Conservation (phyloP, 2,329 filamentous ascomycete genomes). For the Fusarium anguioides region DNA sequence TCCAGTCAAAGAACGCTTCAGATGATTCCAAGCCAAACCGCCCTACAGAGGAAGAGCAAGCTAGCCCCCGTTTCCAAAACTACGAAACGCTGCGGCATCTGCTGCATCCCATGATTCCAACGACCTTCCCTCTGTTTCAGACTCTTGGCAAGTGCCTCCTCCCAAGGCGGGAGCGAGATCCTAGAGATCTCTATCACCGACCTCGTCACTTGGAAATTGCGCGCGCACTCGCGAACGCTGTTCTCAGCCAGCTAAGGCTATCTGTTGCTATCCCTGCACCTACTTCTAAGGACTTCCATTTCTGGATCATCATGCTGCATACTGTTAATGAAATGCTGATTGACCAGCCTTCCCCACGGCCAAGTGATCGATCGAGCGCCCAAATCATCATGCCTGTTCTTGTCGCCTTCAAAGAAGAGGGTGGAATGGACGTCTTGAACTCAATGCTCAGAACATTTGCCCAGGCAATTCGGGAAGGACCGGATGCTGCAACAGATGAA, state of each 20-base stretch:
- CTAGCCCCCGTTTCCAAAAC: slow-evolving; percentile 71
- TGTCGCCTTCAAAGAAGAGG: slow-evolving; percentile 84
- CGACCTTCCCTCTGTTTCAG: slow-evolving; percentile 87
- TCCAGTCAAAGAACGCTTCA: slow-evolving; percentile 39
- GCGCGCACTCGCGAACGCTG: slow-evolving; percentile 75
- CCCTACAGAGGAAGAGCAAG: slow-evolving; percentile 57
- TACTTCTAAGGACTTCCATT: slow-evolving; percentile 75
- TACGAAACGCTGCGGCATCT: slow-evolving; percentile 80
- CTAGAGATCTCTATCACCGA: slow-evolving; percentile 69
- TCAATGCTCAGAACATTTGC: slow-evolving; percentile 75
- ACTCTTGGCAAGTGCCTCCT: slow-evolving; percentile 85
- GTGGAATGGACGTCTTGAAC: slow-evolving; percentile 80
- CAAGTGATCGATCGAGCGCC: slow-evolving; percentile 60
- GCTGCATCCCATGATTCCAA: slow-evolving; percentile 80
- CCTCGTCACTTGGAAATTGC: slow-evolving; percentile 67
- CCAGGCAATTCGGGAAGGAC: slow-evolving; percentile 45
- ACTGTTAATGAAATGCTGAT: slow-evolving; percentile 82
- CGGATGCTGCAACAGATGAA: slow-evolving; percentile 59
- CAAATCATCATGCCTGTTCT: slow-evolving; percentile 80
- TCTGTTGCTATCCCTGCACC: slow-evolving; percentile 57
- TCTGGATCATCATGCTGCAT: slow-evolving; percentile 84
- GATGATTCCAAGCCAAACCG: slow-evolving; percentile 41
- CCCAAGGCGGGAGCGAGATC: slow-evolving; percentile 69
- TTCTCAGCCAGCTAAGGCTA: slow-evolving; percentile 73
- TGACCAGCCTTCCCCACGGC: slow-evolving; percentile 64